phyloP scores from a whole-genome alignment of 1,139 yeast species.

The Saccharomycopsis hybrid region DNA sequence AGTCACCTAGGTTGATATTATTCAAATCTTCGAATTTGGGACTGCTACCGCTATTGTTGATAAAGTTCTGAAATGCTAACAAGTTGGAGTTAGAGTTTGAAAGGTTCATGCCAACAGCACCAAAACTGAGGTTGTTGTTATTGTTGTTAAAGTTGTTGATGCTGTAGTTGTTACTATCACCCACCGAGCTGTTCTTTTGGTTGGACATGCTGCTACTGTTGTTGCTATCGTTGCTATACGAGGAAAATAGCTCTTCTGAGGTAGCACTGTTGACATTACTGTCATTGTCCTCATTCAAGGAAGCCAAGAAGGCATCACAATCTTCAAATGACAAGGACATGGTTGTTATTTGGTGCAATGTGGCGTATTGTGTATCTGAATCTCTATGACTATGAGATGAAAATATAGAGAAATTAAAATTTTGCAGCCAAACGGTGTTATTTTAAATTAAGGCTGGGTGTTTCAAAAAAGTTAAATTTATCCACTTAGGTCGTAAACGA shows the following conservation, averaged over 20 bases:
- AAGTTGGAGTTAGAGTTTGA: conserved; percentile 3
- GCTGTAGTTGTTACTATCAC: conserved; percentile 2
- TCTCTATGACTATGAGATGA: too few relatives aligned
- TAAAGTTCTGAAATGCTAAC: conserved; percentile 23
- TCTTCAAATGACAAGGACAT: conserved; percentile 26
- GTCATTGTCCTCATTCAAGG: conserved; percentile 21
- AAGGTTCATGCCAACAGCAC: not conserved
- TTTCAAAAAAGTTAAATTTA: too few relatives aligned
- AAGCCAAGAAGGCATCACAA: conserved; percentile 28
- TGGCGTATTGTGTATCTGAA: too few relatives aligned
- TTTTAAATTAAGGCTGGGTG: too few relatives aligned
- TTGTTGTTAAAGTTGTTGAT: conserved; percentile 2
- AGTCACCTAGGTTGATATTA: not conserved
- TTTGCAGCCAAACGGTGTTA: too few relatives aligned
- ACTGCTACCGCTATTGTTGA: conserved; percentile 12
- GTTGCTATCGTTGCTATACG: conserved; percentile 1
- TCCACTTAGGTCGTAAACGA: too few relatives aligned
- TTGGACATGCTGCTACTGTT: not conserved
- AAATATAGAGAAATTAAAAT: too few relatives aligned
- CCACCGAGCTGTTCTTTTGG: not conserved
- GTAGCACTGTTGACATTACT: not conserved
- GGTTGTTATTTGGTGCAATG: too few relatives aligned
- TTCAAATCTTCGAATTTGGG: not conserved
- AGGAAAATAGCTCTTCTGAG: not conserved
- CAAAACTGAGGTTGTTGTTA: not conserved